These are phyloP conservation scores for Aegilops longissima DNA, from an alignment of 176 grass and related monocot species.

Conservation along the genomic window DNA sequence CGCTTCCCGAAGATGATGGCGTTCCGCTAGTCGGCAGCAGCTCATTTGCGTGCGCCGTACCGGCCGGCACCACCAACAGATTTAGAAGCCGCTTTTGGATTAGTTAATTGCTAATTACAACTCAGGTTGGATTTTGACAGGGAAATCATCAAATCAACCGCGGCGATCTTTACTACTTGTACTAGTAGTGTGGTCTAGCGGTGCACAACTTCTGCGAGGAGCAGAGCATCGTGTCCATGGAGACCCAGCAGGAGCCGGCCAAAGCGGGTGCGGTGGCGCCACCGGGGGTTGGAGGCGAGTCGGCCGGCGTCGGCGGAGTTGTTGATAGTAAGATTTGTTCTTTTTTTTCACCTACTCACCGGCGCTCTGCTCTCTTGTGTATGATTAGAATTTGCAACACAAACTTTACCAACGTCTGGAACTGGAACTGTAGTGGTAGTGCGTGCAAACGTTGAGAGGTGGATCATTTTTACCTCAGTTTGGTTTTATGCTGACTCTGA, in stretches of 20 bases:
- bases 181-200: too few relatives aligned
- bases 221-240: not conserved
- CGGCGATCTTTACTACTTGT: not conserved
- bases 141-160: not conserved
- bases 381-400: too few relatives aligned
- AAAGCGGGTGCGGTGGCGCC: not conserved
- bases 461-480: too few relatives aligned
- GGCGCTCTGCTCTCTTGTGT: too few relatives aligned
- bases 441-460: too few relatives aligned
- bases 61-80: not conserved
- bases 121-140: not conserved
- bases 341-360: not conserved
- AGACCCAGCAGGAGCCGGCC: not conserved
- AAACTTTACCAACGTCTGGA: too few relatives aligned
- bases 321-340: constrained; percentile 7
- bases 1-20: too few relatives aligned
- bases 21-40: not conserved
- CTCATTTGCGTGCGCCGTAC: not conserved
- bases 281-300: not conserved
- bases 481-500: too few relatives aligned
- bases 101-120: not conserved
- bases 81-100: not conserved
- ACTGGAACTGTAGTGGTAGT: too few relatives aligned
- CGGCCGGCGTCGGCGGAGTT: not conserved
- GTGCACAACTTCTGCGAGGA: not conserved